phyloP scores from a whole-genome alignment of 2,329 filamentous ascomycete species.

The Didymellaceae sp. region DNA sequence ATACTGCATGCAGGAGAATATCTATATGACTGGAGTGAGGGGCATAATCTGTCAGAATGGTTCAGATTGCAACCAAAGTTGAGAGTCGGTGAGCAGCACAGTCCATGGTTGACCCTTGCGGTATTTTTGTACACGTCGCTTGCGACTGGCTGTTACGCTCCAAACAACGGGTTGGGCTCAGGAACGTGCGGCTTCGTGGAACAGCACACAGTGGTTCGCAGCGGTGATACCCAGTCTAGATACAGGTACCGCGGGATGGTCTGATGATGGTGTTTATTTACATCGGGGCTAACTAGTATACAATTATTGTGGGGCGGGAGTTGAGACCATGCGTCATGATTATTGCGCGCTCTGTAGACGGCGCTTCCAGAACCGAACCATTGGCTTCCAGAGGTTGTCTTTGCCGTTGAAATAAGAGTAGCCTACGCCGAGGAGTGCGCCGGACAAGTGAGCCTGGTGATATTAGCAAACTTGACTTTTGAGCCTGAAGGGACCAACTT shows the following conservation, averaged over 20 bases:
- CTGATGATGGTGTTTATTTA: constrained; percentile 2
- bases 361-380: constrained; percentile 39
- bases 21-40: no score
- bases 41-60: neutral
- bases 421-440: constrained; percentile 37
- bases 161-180: neutral
- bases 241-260: neutral
- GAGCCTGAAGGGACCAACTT: constrained; percentile 17
- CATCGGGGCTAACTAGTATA: constrained; percentile 2
- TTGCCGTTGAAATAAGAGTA: constrained; percentile 46
- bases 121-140: constrained; percentile 14
- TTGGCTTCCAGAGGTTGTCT: constrained; percentile 42
- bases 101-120: constrained; percentile 19
- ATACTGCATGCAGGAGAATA: neutral
- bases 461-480: constrained; percentile 18
- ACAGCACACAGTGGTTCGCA: neutral
- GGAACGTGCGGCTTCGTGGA: constrained; percentile 5
- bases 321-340: neutral
- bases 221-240: neutral
- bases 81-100: constrained; percentile 12
- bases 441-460: constrained; percentile 42
- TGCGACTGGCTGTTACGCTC: constrained; percentile 2
- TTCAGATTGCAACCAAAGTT: constrained; percentile 3
- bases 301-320: constrained; percentile 1
- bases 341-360: constrained; percentile 23